phyloP scores from a whole-genome alignment of 1,284 basidiomycete species.

The Laetiporus sulphureus region DNA sequence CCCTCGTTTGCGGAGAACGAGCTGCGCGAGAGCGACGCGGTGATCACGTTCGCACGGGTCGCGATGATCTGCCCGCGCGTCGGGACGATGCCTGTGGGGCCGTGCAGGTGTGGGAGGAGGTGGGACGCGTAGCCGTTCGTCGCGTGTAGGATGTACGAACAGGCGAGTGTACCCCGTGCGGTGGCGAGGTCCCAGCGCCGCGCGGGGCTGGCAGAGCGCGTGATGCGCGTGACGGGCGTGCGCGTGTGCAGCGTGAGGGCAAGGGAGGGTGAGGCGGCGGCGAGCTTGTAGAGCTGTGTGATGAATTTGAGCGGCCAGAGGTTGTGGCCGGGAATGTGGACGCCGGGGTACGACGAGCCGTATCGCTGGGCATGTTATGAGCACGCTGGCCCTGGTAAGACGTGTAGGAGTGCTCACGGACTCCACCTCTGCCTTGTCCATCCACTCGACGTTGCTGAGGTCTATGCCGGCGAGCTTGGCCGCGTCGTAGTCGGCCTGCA shows the following conservation, averaged over 20 bases:
- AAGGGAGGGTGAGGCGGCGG: constrained; percentile 29
- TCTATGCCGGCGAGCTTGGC: constrained; percentile 50
- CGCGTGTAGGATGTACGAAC: constrained; percentile 66
- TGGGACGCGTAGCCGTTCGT: constrained; percentile 75
- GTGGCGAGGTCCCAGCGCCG: constrained; percentile 49
- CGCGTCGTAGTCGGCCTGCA: constrained; percentile 41
- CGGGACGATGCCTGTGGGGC: constrained; percentile 54
- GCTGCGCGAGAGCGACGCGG: constrained; percentile 25
- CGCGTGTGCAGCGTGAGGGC: constrained; percentile 57
- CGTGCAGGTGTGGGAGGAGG: constrained; percentile 52
- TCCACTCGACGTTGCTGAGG: constrained; percentile 38
- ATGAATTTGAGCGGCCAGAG: constrained; percentile 77
- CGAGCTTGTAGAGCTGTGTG: constrained; percentile 49
- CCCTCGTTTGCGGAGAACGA: constrained; percentile 35
- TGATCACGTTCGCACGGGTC: constrained; percentile 41
- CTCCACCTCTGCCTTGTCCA: constrained; percentile 41
- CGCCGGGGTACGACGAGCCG: constrained; percentile 47
- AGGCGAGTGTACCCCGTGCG: constrained; percentile 48
- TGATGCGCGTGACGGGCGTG: constrained; percentile 54
- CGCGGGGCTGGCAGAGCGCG: constrained; percentile 10
- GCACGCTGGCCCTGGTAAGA: background rate
- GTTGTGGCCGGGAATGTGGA: constrained; percentile 49
- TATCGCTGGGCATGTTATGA: constrained; percentile 37
- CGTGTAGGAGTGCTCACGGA: constrained; percentile 30
- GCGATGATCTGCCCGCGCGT: constrained; percentile 71